Evolutionary conservation across 345 rosid genomes (phyloP).

Genomic region (Eucalyptus sideroxylon): DNA sequence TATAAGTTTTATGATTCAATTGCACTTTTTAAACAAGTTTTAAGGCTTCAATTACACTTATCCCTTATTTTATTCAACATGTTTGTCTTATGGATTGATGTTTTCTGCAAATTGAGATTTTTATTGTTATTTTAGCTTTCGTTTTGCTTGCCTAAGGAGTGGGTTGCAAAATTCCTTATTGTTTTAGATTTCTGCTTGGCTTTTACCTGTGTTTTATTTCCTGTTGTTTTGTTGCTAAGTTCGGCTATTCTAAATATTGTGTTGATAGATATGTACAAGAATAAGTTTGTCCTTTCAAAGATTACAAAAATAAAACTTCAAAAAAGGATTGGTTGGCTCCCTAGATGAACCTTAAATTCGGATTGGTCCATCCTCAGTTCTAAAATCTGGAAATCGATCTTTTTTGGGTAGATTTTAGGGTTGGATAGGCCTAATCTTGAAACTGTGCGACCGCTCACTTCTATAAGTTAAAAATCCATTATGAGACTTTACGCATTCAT

Average conservation of each 20-base stretch:
- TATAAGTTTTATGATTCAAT: accelerated
- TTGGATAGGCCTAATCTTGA: background rate
- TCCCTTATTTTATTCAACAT: background rate
- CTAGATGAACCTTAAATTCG: accelerated
- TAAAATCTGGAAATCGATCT: background rate
- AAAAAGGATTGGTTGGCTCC: background rate
- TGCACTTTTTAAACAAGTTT: too few relatives aligned
- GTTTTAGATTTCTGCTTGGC: background rate
- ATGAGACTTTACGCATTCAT: accelerated
- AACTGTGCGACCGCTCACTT: accelerated
- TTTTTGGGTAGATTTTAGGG: accelerated
- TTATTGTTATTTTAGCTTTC: background rate
- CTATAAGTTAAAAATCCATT: too few relatives aligned
- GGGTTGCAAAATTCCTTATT: background rate
- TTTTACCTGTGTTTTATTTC: background rate
- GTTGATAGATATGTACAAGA: background rate
- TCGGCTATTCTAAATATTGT: background rate
- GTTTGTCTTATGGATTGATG: background rate
- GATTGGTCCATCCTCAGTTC: background rate
- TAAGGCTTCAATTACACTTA: accelerated
- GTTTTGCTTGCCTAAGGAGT: background rate
- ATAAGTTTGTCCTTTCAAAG: background rate
- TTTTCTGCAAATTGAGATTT: background rate
- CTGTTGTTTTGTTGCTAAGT: background rate
- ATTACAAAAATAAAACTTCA: background rate